Base-by-base conservation (phyloP, 169 alveolate genomes). In the Plasmodium inui region DNA sequence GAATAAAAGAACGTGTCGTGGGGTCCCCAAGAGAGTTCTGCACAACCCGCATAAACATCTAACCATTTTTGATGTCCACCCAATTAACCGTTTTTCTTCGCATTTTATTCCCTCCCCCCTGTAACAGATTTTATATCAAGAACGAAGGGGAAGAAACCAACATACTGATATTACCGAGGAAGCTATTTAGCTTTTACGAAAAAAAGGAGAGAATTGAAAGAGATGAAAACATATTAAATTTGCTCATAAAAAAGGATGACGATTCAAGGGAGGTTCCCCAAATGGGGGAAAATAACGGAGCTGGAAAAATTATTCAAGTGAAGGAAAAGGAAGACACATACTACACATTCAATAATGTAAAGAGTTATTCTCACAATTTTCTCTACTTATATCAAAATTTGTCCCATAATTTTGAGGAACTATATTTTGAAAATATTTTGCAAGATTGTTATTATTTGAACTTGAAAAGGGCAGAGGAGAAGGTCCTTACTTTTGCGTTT, bases 141-240 rank as follows among this genome's bases (percentile, higher is more conserved):
- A 88, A 88, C 22, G 72, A 88, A 30, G 94, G 94, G 17, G 46
- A 88, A 44, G 94, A 76, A 19, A 67, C 50, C 9, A 88, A 88
- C 53, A 26, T 88, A 14, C 37, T 88, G 17, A 79, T 88, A 57
- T 12, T 78, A 4, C 94, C 94, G 7, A 88, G 81, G 88, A 88
- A 67, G 82, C 41, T 88, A 79, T 88, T 78, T 79, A 61, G 26
- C 17, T 88, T 78, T 78, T 88, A 78, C 19, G 89, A 79, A 6
- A 57, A 55, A 80, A 57, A 50, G 57, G 72, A 88, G 74, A 79
- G 79, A 12, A 41, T 88, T n/a, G 94, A 78, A 79, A 80, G 44
- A 17, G 94, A 88, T 72, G 89, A 88, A 67, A 88, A 88, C 53
- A 88, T 88, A 61, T 61, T 88, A 55, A 88, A 88, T 73, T 88